A percentile compares a stretch with the other conserved stretches of the same genome.
Conservation (phyloP, 768 basidiomycete genomes). For the Nidularia pulvinata region DNA sequence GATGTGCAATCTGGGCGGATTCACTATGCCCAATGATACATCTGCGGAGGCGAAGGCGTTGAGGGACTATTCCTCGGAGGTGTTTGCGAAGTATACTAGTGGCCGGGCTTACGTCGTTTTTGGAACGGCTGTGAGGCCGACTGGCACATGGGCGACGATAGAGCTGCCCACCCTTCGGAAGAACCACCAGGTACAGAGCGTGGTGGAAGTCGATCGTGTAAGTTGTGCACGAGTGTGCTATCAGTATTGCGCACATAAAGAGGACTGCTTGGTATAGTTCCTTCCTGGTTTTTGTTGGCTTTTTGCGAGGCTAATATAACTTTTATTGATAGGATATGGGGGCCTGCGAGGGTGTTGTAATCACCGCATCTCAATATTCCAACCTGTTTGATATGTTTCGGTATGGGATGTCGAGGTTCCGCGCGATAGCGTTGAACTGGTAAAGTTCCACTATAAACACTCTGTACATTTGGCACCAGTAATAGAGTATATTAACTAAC, state of each 20-base stretch:
- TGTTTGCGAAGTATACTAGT: background rate
- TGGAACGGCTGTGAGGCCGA: background rate
- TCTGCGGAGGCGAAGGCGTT: background rate
- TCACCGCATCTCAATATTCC: too few species aligned
- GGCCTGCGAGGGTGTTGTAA: too few species aligned
- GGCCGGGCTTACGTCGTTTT: background rate
- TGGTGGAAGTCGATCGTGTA: background rate
- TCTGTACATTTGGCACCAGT: too few species aligned
- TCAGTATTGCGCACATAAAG: background rate
- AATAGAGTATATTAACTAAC: too few species aligned
- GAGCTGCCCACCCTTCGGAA: background rate
- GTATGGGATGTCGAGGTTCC: too few species aligned
- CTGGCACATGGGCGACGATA: background rate
- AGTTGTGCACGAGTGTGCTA: background rate
- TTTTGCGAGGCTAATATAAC: too few species aligned
- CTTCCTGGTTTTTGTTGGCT: too few species aligned
- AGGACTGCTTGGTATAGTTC: background rate
- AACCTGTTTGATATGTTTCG: too few species aligned
- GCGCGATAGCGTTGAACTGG: too few species aligned
- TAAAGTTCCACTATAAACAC: too few species aligned
- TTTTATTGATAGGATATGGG: too few species aligned
- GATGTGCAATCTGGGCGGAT: background rate
- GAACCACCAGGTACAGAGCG: background rate
- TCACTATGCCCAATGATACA: background rate
- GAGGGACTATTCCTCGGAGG: background rate